Conservation (phyloP, 176 grass and related monocot genomes). For the Juncus effusus region DNA sequence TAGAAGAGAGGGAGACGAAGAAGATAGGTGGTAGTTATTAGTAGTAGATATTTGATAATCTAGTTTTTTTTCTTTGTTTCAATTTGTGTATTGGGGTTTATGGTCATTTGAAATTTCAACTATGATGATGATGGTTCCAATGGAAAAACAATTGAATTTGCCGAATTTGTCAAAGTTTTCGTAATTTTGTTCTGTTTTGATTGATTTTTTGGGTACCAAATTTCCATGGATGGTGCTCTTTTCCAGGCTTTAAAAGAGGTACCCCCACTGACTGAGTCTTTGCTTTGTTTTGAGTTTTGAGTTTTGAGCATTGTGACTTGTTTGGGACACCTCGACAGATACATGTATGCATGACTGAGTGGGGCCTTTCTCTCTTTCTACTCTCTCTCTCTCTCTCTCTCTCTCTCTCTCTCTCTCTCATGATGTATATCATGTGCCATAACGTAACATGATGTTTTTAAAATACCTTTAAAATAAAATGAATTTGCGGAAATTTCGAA, state of each 20-base stretch:
- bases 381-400: too few species aligned
- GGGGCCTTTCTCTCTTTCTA: too few species aligned
- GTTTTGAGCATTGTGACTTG: not conserved
- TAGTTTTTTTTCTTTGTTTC: conserved; percentile 1
- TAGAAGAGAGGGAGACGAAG: conserved; percentile 1
- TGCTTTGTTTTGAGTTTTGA: conserved; percentile 7
- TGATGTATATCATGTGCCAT: conserved; percentile 11
- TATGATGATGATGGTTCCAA: conserved; percentile 9
- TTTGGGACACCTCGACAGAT: not conserved
- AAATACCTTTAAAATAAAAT: too few species aligned
- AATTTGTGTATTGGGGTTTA: conserved; percentile 20
- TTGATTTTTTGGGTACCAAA: conserved; percentile 10
- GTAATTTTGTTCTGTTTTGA: conserved; percentile 25
- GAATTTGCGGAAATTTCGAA: too few species aligned
- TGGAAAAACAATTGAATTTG: conserved; percentile 25
- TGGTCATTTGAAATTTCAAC: conserved; percentile 14
- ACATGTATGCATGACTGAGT: too few species aligned
- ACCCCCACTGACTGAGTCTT: not conserved
- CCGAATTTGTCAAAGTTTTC: conserved; percentile 1
- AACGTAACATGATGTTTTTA: not conserved
- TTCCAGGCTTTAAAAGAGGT: conserved; percentile 17
- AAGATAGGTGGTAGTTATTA: conserved; percentile 31
- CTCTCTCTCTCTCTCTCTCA: not conserved
- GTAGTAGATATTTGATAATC: not conserved
- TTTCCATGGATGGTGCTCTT: conserved; percentile 3